A percentile compares a stretch with the other conserved stretches of the same genome.
Evolutionary conservation across 768 basidiomycete species (phyloP).

Genomic region (Lentinula aciculospora): DNA sequence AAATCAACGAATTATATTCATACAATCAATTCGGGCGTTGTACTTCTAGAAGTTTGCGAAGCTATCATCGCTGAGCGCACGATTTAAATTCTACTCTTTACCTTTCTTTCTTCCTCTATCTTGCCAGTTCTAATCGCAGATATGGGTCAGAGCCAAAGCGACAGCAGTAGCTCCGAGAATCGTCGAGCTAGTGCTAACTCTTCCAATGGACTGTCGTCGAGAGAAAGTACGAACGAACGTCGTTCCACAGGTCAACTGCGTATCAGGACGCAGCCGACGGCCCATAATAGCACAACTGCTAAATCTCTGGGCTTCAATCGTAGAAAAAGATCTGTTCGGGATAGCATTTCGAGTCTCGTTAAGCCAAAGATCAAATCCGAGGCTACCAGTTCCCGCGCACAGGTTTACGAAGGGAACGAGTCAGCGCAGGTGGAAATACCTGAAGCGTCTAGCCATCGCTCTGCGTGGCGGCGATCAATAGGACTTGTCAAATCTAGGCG

Average conservation of each 20-base stretch:
- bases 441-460: constrained; percentile 6
- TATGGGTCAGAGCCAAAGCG: constrained; percentile 3
- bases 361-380: constrained; percentile 12
- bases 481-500: neutral
- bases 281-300: neutral
- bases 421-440: neutral
- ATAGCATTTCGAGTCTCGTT: constrained; percentile 25
- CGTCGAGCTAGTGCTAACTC: neutral
- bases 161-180: neutral
- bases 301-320: neutral
- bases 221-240: neutral
- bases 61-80: neutral
- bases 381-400: constrained; percentile 11
- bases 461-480: neutral
- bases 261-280: neutral
- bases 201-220: neutral
- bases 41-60: neutral
- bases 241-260: too few species aligned
- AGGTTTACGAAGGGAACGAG: constrained; percentile 11
- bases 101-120: too few species aligned
- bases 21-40: neutral
- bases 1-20: too few species aligned
- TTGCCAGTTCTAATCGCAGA: neutral
- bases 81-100: neutral
- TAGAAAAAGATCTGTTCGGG: constrained; percentile 20